These are phyloP conservation scores for Dalbergia cochinchinensis DNA, from an alignment of 306 rosid genomes.

Conservation along the genomic window DNA sequence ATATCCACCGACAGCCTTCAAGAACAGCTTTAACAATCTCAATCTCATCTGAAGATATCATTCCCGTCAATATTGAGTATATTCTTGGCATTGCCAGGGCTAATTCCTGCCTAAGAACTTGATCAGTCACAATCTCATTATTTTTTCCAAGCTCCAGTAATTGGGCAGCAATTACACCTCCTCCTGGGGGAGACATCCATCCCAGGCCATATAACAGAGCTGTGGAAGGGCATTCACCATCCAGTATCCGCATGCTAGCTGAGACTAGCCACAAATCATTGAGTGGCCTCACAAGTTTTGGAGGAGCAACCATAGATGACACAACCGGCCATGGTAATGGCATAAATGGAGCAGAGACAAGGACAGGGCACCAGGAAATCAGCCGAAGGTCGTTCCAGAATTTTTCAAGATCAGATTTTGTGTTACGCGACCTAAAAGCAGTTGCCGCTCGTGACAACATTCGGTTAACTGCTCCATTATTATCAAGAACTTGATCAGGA, in stretches of 20 bases:
- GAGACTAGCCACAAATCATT: constrained; percentile 95
- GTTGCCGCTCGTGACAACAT: constrained; percentile 80
- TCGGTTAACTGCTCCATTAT: constrained; percentile 76
- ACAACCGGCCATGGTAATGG: constrained; percentile 92
- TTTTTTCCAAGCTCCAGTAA: constrained; percentile 96
- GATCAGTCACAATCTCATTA: constrained; percentile 85
- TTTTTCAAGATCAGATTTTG: constrained; percentile 79
- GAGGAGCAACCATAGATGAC: constrained; percentile 94
- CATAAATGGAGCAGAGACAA: constrained; percentile 77
- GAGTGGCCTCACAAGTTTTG: constrained; percentile 82
- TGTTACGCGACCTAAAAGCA: constrained; percentile 69
- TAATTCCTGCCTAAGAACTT: constrained; percentile 90
- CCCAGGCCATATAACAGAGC: constrained; percentile 79
- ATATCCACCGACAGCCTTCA: constrained; percentile 95
- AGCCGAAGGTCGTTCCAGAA: constrained; percentile 87
- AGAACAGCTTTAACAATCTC: constrained; percentile 97
- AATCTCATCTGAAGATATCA: constrained; percentile 92
- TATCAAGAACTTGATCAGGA: constrained; percentile 66
- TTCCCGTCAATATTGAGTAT: constrained; percentile 76
- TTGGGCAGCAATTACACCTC: constrained; percentile 96
- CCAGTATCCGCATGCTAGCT: constrained; percentile 95
- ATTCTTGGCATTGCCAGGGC: constrained; percentile 93
- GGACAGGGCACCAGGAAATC: constrained; percentile 95
- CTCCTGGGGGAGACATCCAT: constrained; percentile 93
- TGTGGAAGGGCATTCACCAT: constrained; percentile 91